Base-by-base conservation (phyloP, 208 protist genomes). In the Acanthamoeba healyi region DNA sequence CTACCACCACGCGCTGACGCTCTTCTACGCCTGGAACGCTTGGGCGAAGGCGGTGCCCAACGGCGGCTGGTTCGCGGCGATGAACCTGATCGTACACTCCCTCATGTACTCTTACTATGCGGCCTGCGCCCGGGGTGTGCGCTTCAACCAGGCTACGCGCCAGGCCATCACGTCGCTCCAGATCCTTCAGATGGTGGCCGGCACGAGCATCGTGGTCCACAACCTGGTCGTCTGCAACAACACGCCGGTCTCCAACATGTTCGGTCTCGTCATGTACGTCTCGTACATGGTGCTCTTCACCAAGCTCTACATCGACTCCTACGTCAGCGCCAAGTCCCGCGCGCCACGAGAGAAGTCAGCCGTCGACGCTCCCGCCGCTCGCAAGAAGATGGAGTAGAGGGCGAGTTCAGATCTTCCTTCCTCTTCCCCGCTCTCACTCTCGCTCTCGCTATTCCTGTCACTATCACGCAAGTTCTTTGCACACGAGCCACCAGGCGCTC, bases 71-170 rank as follows among this genome's bases (percentile, higher is more conserved):
- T 99, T 98, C 79, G 97, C 97, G 19, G 95, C 96, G 24, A 98
- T 99, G 98, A 99, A 99, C 95, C 98, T 98, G 95, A 95, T 88
- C n/a, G 98, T 99, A 46, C 98, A 99, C 96, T 96, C 97, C 15
- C 95, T 99, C 95, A 99, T 99, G 98, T 99, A 99, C 95, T 95
- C 97, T 3, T 99, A 99, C 96, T 99, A 98, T 95, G 97, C 98
- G 63, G 56, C 98, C 46, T 97, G 96, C 91, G 95, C 97, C 2
- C 96, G 95, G 61, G 97, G 97, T 17, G 72, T 54, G 14, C 95
- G 70, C 32, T 44, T 87, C 65, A 94, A 42, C 46, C 54, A 87
- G 77, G 54, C 32, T 14, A 24, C n/a, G 40, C 44, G 42, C 40
- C 36, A 44, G 36, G 0, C n/a, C n/a, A 82, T 94, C 61, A 92